These are phyloP conservation scores for Clonostachys rosea DNA, from an alignment of 2,329 filamentous ascomycete species.

Conservation along the genomic window DNA sequence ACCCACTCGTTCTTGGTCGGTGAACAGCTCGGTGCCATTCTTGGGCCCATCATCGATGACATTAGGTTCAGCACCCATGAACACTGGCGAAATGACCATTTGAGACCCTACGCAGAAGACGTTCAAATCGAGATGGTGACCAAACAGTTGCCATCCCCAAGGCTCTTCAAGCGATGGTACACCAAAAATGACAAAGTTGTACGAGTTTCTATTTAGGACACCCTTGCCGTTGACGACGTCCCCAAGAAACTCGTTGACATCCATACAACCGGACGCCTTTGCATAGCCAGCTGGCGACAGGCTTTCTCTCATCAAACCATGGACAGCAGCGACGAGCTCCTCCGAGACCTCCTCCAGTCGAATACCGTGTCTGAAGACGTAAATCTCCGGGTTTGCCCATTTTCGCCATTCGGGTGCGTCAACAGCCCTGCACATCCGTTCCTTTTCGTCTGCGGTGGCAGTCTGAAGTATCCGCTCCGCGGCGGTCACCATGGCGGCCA, in stretches of 20 bases:
- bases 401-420: constrained; percentile 67
- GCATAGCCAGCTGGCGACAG: constrained; percentile 65
- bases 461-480: too few species aligned
- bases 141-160: constrained; percentile 72
- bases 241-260: constrained; percentile 69
- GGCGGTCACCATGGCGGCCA: too few species aligned
- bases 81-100: constrained; percentile 66
- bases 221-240: constrained; percentile 54
- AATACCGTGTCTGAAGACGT: constrained; percentile 60
- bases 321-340: constrained; percentile 38
- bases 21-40: constrained; percentile 60
- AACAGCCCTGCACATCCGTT: constrained; percentile 50
- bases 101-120: constrained; percentile 60
- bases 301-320: constrained; percentile 49
- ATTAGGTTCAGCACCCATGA: constrained; percentile 76
- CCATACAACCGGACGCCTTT: constrained; percentile 65
- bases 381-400: constrained; percentile 65
- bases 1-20: constrained; percentile 57
- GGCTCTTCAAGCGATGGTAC: constrained; percentile 48
- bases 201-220: constrained; percentile 68
- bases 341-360: constrained; percentile 55
- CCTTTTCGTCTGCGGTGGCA: constrained; percentile 32
- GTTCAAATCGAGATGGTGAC: constrained; percentile 70
- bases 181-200: constrained; percentile 70
- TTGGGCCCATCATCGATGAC: constrained; percentile 60